phyloP scores from a whole-genome alignment of 805 yeast species.

The Ogataea glucozyma region DNA sequence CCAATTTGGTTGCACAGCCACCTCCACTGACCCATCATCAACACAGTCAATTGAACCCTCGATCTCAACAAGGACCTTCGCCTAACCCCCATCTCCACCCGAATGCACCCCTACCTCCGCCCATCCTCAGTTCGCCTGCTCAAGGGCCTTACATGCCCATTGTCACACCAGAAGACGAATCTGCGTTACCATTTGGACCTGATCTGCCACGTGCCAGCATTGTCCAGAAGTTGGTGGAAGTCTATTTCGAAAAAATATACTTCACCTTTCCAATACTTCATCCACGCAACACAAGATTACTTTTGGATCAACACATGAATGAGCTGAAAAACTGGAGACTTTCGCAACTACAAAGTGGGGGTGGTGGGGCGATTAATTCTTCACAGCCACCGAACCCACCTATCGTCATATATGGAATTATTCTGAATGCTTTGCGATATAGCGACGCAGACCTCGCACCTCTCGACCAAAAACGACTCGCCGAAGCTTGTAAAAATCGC shows the following conservation, averaged over 20 bases:
- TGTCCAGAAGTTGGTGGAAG: conserved; percentile 7
- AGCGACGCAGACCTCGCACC: conserved; percentile 1
- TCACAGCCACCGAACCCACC: conserved; percentile 12
- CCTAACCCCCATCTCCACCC: too few species aligned
- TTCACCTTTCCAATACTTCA: conserved; percentile 22
- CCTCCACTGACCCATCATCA: too few species aligned
- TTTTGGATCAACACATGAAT: conserved; percentile 3
- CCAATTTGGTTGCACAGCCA: background rate
- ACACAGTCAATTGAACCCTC: too few species aligned
- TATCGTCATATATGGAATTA: conserved; percentile 19
- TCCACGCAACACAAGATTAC: conserved; percentile 10
- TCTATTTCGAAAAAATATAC: conserved; percentile 11
- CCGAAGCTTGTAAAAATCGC: conserved; percentile 21
- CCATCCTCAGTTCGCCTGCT: too few species aligned
- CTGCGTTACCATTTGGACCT: background rate
- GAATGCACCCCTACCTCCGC: too few species aligned
- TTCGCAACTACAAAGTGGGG: conserved; percentile 1
- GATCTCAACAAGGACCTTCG: too few species aligned
- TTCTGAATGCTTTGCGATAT: conserved; percentile 22
- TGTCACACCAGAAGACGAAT: background rate
- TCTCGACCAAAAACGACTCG: conserved; percentile 8
- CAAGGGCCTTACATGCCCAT: background rate
- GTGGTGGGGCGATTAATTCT: background rate
- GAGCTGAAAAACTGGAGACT: conserved; percentile 4
- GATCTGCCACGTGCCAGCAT: conserved; percentile 5